These are phyloP conservation scores for Boletus subparvulus DNA, from an alignment of 768 basidiomycete genomes.

Conservation along the genomic window DNA sequence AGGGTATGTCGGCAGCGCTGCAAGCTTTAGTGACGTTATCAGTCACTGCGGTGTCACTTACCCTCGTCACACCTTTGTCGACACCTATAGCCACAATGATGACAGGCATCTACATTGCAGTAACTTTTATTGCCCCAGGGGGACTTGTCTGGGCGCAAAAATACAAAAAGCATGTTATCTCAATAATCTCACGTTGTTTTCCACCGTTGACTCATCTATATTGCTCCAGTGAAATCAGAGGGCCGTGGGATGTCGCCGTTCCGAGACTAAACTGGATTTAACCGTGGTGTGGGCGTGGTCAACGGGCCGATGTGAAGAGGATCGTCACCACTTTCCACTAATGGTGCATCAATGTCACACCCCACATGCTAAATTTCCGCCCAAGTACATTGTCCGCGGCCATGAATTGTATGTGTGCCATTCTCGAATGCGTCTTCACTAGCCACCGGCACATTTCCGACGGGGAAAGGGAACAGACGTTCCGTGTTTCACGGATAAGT, in stretches of 20 bases:
- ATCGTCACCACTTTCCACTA: constrained; percentile 28
- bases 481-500: constrained; percentile 3
- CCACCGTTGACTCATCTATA: constrained; percentile 9
- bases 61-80: constrained; percentile 55
- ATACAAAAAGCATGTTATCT: constrained; percentile 73
- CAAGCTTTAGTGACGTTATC: constrained; percentile 54
- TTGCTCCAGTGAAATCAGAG: constrained; percentile 73
- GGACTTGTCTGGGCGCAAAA: constrained; percentile 81
- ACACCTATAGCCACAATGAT: constrained; percentile 54
- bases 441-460: constrained; percentile 13
- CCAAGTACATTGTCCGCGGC: constrained; percentile 26
- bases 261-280: constrained; percentile 58
- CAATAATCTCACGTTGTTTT: constrained; percentile 9
- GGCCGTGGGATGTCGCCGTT: constrained; percentile 87
- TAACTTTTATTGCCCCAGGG: constrained; percentile 72
- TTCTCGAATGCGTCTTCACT: background rate
- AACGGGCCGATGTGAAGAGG: constrained; percentile 26
- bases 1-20: constrained; percentile 49
- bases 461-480: constrained; percentile 4
- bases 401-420: constrained; percentile 6
- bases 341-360: constrained; percentile 18
- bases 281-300: constrained; percentile 23
- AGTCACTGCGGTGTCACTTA: constrained; percentile 50
- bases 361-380: constrained; percentile 27
- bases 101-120: constrained; percentile 46